Conservation (phyloP, 495 filamentous ascomycete genomes). For the Halenospora varia region DNA sequence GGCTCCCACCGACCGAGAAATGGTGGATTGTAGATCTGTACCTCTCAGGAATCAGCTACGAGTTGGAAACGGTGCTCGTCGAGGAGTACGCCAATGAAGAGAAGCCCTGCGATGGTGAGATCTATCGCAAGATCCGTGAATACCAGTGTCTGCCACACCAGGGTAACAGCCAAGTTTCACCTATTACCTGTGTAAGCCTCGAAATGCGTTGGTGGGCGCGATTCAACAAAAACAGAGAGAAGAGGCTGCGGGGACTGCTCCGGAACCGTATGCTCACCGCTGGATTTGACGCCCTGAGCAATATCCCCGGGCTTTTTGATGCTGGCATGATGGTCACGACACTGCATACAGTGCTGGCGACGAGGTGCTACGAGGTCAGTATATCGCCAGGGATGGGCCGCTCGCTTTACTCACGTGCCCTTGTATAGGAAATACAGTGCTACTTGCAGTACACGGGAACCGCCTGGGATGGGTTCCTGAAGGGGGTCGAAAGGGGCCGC, state of each 20-base stretch:
- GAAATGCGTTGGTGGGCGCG: conserved; percentile 4
- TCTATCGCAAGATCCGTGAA: conserved; percentile 15
- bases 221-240: conserved; percentile 1
- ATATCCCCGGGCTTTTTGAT: conserved; percentile 5
- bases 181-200: conserved; percentile 8
- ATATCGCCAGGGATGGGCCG: neutral
- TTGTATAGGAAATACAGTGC: conserved; percentile 3
- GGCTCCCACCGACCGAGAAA: conserved; percentile 4
- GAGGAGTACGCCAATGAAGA: conserved; percentile 11
- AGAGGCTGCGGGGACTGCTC: conserved; percentile 3
- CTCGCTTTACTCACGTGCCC: neutral
- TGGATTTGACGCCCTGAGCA: conserved; percentile 7
- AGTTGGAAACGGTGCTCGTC: conserved; percentile 5
- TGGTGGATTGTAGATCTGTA: conserved; percentile 15
- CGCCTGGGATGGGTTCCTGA: conserved; percentile 3
- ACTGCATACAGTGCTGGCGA: conserved; percentile 3
- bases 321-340: conserved; percentile 8
- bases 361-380: conserved; percentile 10
- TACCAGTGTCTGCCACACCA: neutral
- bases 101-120: conserved; percentile 7
- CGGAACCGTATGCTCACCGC: neutral
- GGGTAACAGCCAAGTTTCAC: conserved; percentile 2
- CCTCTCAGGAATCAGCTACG: conserved; percentile 6
- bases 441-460: neutral
- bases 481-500: neutral